Evolutionary conservation across 2,329 filamentous ascomycete genomes (phyloP).

Genomic region (Colletotrichum filicis): DNA sequence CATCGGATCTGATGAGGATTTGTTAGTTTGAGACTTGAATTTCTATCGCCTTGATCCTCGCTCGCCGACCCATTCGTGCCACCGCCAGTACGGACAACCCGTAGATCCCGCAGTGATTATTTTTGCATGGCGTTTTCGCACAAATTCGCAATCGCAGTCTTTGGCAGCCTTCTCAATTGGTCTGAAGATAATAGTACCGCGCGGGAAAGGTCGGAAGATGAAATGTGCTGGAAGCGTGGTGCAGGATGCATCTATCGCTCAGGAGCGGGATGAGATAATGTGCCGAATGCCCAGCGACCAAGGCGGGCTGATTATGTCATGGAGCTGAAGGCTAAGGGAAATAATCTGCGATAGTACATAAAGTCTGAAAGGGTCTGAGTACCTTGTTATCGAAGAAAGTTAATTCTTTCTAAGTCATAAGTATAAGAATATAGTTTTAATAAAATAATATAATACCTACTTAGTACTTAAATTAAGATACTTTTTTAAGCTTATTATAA

Average conservation of each 20-base stretch:
- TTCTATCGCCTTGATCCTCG: conserved; percentile 27
- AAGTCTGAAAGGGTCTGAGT: conserved; percentile 28
- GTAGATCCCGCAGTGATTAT: conserved; percentile 1
- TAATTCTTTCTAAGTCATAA: too few relatives aligned
- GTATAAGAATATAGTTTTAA: too few relatives aligned
- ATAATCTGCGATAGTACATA: conserved; percentile 19
- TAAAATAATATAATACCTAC: too few relatives aligned
- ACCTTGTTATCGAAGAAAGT: too few relatives aligned
- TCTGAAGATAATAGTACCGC: neutral
- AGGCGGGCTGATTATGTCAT: conserved; percentile 2
- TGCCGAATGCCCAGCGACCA: neutral
- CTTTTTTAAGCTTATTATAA: too few relatives aligned
- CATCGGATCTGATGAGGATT: conserved; percentile 2
- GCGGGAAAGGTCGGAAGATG: neutral
- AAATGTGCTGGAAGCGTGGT: neutral
- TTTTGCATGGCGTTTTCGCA: conserved; percentile 5
- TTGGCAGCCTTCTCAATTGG: neutral
- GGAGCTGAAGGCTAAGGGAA: conserved; percentile 12
- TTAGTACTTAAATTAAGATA: too few relatives aligned
- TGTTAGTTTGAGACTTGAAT: conserved; percentile 18
- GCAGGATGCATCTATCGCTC: neutral
- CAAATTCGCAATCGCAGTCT: neutral
- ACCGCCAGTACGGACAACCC: neutral
- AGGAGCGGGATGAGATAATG: neutral
- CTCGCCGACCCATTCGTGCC: neutral